Evolutionary conservation across 805 yeast genomes (phyloP), one percentile per base, ranked within the genome.

Genomic region (Starmerella tilneyi): DNA sequence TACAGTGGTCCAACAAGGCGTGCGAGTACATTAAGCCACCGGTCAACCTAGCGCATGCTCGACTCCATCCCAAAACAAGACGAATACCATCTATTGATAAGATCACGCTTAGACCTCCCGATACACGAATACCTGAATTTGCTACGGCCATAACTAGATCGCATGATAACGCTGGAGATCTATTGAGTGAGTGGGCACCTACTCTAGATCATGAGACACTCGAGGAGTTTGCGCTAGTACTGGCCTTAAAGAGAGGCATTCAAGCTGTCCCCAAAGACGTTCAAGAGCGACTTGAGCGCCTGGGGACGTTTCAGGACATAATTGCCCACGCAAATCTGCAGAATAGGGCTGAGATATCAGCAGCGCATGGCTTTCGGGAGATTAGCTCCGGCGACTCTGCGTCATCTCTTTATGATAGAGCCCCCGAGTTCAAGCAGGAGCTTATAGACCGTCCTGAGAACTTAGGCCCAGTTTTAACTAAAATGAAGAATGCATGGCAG

Each of bases 41-140:
- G 9, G 9, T 16, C 9, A 36, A 24, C 16, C 30, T 23, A n/a
- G 22, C 40, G n/a, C 29, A 23, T 5, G 38, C 26, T 8, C 40
- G 30, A n/a, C 40, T 36, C 11, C 9, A 12, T 7, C n/a, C n/a
- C n/a, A 12, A 21, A 15, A 23, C 9, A 11, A 15, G 15, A 13
- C 20, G 53, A 11, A 39, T 47, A 2, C 52, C 56, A 1, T 35
- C 41, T 4, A 42, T 52, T 11, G 49, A 52, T 34, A 45, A 43
- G 31, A 20, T 49, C 2, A 12, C 34, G 12, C 13, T 15, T 4
- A n/a, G 9, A 3, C 41, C 46, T n/a, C 23, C 37, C 7, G 52
- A 46, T 28, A 20, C 30, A 2, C 30, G 46, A 8, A 37, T 45
- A n/a, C 21, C 5, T 1, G 24, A 20, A 13, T 49, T 46, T 29